Evolutionary conservation across 1,139 yeast species (phyloP).

Genomic region (Hanseniaspora uvarum): DNA sequence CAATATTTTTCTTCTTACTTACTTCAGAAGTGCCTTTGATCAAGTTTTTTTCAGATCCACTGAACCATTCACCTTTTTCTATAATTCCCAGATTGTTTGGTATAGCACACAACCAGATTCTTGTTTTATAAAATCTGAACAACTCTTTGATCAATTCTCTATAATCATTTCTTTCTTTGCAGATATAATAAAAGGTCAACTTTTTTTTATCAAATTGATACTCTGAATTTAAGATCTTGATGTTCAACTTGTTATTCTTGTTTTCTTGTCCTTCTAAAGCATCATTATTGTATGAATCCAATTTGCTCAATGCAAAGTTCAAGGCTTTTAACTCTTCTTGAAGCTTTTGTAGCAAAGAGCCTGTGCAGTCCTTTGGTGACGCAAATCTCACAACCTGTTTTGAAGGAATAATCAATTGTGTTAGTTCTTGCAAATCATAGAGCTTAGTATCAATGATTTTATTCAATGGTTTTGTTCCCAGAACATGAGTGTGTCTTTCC

Average conservation of each 20-base stretch:
- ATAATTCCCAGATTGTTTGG: conserved; percentile 31
- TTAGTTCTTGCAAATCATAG: conserved; percentile 31
- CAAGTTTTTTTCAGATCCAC: neutral
- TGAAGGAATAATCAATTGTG: conserved; percentile 35
- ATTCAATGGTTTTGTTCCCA: conserved; percentile 11
- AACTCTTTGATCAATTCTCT: conserved; percentile 84
- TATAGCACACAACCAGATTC: conserved; percentile 96
- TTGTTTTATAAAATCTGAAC: conserved; percentile 84
- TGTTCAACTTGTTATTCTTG: conserved; percentile 26
- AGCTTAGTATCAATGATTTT: conserved; percentile 28
- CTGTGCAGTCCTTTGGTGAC: conserved; percentile 32
- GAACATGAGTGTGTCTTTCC: conserved; percentile 14
- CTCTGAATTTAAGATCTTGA: conserved; percentile 62
- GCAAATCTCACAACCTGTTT: conserved; percentile 61
- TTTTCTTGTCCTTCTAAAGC: neutral
- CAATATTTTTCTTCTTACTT: neutral
- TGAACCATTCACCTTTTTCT: conserved; percentile 19
- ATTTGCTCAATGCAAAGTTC: conserved; percentile 32
- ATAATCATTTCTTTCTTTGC: conserved; percentile 75
- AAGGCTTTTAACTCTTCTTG: conserved; percentile 41
- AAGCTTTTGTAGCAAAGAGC: conserved; percentile 33
- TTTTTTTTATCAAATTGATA: conserved; percentile 93
- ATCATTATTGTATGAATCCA: conserved; percentile 27
- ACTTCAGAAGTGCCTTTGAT: neutral
- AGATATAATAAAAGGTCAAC: conserved; percentile 71